Base-by-base conservation (phyloP, 225 moss, liverwort and hornwort genomes). In the Polytrichum formosum region DNA sequence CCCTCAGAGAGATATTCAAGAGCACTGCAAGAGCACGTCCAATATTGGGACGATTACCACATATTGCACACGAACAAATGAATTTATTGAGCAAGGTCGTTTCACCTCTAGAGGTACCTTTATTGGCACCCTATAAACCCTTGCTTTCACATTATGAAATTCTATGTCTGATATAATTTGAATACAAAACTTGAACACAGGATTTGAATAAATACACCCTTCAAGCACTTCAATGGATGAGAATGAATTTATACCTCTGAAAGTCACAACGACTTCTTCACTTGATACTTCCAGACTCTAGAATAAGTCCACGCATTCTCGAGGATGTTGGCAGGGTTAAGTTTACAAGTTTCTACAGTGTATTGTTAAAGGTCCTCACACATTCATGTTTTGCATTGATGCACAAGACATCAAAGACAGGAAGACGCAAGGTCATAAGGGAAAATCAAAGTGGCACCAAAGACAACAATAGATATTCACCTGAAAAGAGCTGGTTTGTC, bases 401-500 rank as follows among this genome's bases (percentile, higher is more conserved):
- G 73, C 73, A 68, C 3, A 20, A 71, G 71, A 18, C 33, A 10
- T 76, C 84, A 64, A 81, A 79, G 46, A 67, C 73, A 67, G 84
- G 69, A 54, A 70, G 77, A 67, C 70, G 79, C 70, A 65, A 61
- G 53, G 33, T 67, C 25, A 55, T 68, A 46, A 64, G 72, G 25
- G 78, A 74, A 70, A 74, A 78, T 27, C 72, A 74, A 68, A 72
- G 70, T 27, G 77, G 72, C 54, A 70, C 77, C 68, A 64, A 70
- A 79, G 81, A 81, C 28, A 77, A 81, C 64, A 35, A 67, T 30
- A 79, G 79, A 65, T 77, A 81, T 5, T 79, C 87, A 23, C 79
- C 87, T 64, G 64, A 63, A 6, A 65, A 26, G 70, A 72, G 28
- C 56, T 77, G 87, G 87, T 84, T 84, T 16, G 46, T 46, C 13